Percentiles rank a stretch among this genome's conserved stretches.
These are phyloP conservation scores for Pyricularia grisea DNA, from an alignment of 2,329 filamentous ascomycete species.

Conservation along the genomic window DNA sequence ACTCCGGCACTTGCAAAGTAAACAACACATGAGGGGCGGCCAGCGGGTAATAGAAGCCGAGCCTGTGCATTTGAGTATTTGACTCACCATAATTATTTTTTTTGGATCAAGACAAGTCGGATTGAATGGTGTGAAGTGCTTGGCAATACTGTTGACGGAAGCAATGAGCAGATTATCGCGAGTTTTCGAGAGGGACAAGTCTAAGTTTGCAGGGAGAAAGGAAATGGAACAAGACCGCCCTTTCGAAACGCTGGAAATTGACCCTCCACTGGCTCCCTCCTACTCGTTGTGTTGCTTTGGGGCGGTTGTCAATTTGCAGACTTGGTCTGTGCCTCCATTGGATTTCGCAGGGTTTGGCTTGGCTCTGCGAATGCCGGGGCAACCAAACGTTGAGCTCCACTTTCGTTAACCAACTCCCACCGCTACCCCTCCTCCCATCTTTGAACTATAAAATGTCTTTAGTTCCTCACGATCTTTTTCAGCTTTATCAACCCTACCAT, in stretches of 20 bases:
- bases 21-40: neutral
- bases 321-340: conserved; percentile 5
- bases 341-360: neutral
- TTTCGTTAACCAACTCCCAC: too few species aligned
- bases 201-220: neutral
- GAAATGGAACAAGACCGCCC: neutral
- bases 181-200: neutral
- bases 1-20: conserved; percentile 1
- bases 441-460: neutral
- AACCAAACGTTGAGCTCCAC: neutral
- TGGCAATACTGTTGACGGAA: neutral
- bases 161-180: neutral
- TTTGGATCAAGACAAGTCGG: neutral
- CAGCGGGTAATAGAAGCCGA: neutral
- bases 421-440: neutral
- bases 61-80: neutral
- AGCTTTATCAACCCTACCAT: too few species aligned
- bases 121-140: neutral
- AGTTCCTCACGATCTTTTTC: neutral
- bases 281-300: neutral
- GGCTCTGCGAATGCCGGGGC: conserved; percentile 1
- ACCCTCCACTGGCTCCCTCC: neutral
- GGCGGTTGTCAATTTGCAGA: neutral
- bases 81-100: conserved; percentile 1
- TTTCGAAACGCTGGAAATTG: neutral